Evolutionary conservation across 139 green algal species (phyloP).

Genomic region (Choricystis sp.): DNA sequence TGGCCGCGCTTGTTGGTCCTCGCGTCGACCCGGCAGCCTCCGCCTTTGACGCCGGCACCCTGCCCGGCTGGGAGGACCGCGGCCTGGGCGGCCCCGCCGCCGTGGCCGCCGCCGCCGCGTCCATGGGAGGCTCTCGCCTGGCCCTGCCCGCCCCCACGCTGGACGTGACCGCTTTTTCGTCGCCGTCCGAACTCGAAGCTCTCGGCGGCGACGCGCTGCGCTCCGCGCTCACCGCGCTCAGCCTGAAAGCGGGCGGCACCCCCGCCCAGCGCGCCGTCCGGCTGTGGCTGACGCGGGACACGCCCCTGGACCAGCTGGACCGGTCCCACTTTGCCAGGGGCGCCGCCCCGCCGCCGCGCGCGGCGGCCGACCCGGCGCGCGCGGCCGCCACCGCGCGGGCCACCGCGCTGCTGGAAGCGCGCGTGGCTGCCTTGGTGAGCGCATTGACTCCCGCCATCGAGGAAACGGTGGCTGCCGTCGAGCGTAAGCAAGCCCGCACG

Average conservation of each 20-base stretch:
- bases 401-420: slow-evolving; percentile 21
- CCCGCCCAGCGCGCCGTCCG: slow-evolving; percentile 64
- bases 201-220: slow-evolving; percentile 25
- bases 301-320: slow-evolving; percentile 42
- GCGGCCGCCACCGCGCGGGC: slow-evolving; percentile 1
- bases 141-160: slow-evolving; percentile 6
- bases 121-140: too few relatives aligned
- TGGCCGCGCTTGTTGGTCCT: slow-evolving; percentile 13
- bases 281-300: slow-evolving; percentile 54
- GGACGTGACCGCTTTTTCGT: slow-evolving; percentile 69
- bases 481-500: slow-evolving; percentile 85
- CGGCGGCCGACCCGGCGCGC: neutral
- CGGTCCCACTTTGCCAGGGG: slow-evolving; percentile 60
- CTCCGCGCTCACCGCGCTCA: slow-evolving; percentile 53
- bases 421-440: slow-evolving; percentile 18
- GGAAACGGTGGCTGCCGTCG: slow-evolving; percentile 64
- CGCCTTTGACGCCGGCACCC: slow-evolving; percentile 43
- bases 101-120: neutral
- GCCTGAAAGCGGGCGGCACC: slow-evolving; percentile 89
- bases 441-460: slow-evolving; percentile 20
- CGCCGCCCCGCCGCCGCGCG: slow-evolving; percentile 12
- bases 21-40: neutral
- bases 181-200: slow-evolving; percentile 60
- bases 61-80: slow-evolving; percentile 57
- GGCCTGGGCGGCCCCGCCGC: slow-evolving; percentile 10